Conservation (phyloP, 768 basidiomycete genomes). For the Astraeus odoratus region DNA sequence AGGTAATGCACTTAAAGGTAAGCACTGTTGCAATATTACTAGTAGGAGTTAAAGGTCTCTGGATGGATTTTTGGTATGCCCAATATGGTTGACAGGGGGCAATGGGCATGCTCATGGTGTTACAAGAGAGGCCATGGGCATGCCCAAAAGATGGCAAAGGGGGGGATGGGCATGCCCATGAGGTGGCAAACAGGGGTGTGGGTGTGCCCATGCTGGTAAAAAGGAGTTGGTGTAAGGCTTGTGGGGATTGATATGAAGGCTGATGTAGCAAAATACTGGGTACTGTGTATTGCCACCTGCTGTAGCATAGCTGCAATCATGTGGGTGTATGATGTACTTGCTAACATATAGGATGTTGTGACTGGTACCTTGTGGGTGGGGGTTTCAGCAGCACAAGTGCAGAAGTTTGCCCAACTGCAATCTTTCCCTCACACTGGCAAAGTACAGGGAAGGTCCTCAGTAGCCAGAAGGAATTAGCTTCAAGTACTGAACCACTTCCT, state of each 20-base stretch:
- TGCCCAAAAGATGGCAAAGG: too few relatives aligned
- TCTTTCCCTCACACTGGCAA: constrained; percentile 39
- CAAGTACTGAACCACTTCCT: constrained; percentile 75
- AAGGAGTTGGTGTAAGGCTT: constrained; percentile 12
- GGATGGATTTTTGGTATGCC: too few relatives aligned
- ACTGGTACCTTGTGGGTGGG: constrained; percentile 19
- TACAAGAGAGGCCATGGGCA: too few relatives aligned
- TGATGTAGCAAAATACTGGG: constrained; percentile 14
- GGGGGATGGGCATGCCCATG: too few relatives aligned
- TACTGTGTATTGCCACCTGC: constrained; percentile 16
- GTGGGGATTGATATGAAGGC: constrained; percentile 28
- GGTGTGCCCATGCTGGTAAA: too few relatives aligned
- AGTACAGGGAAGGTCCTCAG: constrained; percentile 46
- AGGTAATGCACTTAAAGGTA: too few relatives aligned
- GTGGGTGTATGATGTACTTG: too few relatives aligned
- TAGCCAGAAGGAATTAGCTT: constrained; percentile 76
- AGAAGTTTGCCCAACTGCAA: constrained; percentile 26
- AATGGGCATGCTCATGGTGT: too few relatives aligned
- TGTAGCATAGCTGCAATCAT: constrained; percentile 24
- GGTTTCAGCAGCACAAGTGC: constrained; percentile 27
- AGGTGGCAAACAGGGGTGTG: too few relatives aligned
- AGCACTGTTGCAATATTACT: too few relatives aligned
- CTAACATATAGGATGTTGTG: constrained; percentile 13
- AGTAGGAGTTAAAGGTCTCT: too few relatives aligned
- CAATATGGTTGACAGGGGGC: too few relatives aligned